phyloP scores from a whole-genome alignment of 805 yeast genomes.

The Cyberlindnera subsufficiens region DNA sequence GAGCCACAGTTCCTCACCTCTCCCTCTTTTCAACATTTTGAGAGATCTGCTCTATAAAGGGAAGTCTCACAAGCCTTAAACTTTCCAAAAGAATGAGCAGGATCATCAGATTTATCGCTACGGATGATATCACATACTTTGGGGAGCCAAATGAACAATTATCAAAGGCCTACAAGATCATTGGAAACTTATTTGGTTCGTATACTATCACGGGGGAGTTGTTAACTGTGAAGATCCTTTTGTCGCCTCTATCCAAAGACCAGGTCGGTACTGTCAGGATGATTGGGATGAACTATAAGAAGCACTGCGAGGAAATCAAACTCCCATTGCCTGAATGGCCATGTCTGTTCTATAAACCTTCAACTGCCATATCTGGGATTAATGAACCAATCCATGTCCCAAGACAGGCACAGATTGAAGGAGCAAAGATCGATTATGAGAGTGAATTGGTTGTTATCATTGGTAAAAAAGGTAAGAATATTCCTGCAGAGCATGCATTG shows the following conservation, averaged over 20 bases:
- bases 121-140: conserved; percentile 35
- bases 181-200: conserved; percentile 40
- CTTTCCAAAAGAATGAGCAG: conserved; percentile 7
- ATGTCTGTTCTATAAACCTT: conserved; percentile 45
- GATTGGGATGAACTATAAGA: conserved; percentile 47
- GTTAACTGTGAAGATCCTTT: conserved; percentile 27
- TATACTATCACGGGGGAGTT: conserved; percentile 28
- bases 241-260: conserved; percentile 34
- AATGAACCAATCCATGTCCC: conserved; percentile 37
- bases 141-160: conserved; percentile 41
- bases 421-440: conserved; percentile 41
- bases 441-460: conserved; percentile 49
- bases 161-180: conserved; percentile 35
- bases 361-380: conserved; percentile 39
- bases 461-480: conserved; percentile 42
- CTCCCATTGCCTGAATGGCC: conserved; percentile 42
- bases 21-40: background rate
- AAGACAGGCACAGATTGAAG: conserved; percentile 27
- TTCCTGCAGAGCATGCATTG: conserved; percentile 36
- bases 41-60: background rate
- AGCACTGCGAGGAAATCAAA: conserved; percentile 35
- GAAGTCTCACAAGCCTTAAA: background rate
- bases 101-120: conserved; percentile 40
- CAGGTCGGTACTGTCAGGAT: conserved; percentile 37
- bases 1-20: background rate